A percentile compares a stretch with the other conserved stretches of the same genome.
phyloP scores from a whole-genome alignment of 1,284 basidiomycete genomes.

The Schizophyllum amplum region DNA sequence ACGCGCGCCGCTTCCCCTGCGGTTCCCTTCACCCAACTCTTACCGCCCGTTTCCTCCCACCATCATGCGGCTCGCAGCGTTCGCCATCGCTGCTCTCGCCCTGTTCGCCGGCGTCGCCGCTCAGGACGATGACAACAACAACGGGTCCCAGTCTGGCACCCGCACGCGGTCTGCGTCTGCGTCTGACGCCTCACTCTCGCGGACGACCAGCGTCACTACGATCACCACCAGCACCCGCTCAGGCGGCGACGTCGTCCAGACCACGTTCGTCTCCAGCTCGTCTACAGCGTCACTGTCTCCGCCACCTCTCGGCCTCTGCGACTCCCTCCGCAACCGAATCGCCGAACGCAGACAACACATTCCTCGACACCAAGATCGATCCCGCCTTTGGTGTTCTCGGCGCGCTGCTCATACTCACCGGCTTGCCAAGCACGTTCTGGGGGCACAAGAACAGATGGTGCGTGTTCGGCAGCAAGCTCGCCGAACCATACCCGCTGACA shows the following conservation, averaged over 20 bases:
- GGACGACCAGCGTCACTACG: constrained; percentile 40
- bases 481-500: constrained; percentile 3
- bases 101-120: constrained; percentile 15
- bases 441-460: constrained; percentile 93
- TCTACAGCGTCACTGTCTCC: constrained; percentile 45
- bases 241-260: constrained; percentile 43
- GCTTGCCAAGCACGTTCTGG: constrained; percentile 82
- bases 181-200: constrained; percentile 31
- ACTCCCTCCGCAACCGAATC: constrained; percentile 39
- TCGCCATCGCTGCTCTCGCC: constrained; percentile 13
- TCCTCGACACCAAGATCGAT: constrained; percentile 71
- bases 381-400: constrained; percentile 88
- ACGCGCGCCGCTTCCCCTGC: constrained; percentile 9
- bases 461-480: constrained; percentile 2
- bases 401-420: constrained; percentile 81
- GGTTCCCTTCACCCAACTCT: constrained; percentile 10
- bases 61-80: constrained; percentile 7
- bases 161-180: constrained; percentile 6
- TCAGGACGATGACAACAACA: constrained; percentile 6
- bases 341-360: constrained; percentile 42
- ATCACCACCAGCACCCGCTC: constrained; percentile 39
- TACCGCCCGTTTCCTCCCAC: constrained; percentile 9
- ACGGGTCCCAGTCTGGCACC: constrained; percentile 15
- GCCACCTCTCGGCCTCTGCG: constrained; percentile 30
- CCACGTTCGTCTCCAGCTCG: constrained; percentile 31